Conservation (phyloP, 2,329 filamentous ascomycete species). For the Aspergillus sp. region DNA sequence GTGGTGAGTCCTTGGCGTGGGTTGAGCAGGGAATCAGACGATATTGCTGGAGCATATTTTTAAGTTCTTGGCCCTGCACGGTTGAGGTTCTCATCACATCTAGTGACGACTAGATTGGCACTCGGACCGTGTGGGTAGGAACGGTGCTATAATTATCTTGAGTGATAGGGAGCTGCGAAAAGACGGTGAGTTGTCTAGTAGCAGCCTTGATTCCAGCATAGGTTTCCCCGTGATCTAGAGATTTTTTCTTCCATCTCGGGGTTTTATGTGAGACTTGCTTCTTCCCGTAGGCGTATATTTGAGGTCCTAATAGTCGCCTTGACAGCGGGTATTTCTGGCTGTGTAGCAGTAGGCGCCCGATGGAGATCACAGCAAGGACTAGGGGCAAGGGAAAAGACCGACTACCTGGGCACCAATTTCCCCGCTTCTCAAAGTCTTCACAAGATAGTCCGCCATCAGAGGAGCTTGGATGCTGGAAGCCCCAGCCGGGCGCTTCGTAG, state of each 20-base stretch:
- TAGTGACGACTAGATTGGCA: conserved; percentile 7
- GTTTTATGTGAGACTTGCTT: too few relatives aligned
- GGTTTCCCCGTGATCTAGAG: too few relatives aligned
- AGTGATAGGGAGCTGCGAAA: background rate
- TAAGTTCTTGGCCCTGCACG: conserved; percentile 22
- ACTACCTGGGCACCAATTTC: background rate
- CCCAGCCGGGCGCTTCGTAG: conserved; percentile 19
- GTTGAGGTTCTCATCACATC: conserved; percentile 20
- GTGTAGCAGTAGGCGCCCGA: conserved; percentile 1
- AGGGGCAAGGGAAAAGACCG: background rate
- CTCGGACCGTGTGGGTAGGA: conserved; percentile 12
- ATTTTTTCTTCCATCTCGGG: too few relatives aligned
- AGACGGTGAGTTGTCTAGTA: conserved; percentile 5
- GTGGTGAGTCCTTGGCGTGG: conserved; percentile 7
- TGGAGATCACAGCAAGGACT: background rate
- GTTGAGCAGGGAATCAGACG: conserved; percentile 1
- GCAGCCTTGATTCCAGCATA: too few relatives aligned
- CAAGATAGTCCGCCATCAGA: conserved; percentile 8
- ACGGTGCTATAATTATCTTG: background rate
- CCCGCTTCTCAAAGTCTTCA: conserved; percentile 17
- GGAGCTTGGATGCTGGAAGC: conserved; percentile 4
- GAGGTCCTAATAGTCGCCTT: background rate
- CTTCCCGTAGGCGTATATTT: too few relatives aligned
- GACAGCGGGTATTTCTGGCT: background rate
- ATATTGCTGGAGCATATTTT: conserved; percentile 7